Base-by-base conservation (phyloP, 2,329 filamentous ascomycete species). In the Talaromyces sp. region DNA sequence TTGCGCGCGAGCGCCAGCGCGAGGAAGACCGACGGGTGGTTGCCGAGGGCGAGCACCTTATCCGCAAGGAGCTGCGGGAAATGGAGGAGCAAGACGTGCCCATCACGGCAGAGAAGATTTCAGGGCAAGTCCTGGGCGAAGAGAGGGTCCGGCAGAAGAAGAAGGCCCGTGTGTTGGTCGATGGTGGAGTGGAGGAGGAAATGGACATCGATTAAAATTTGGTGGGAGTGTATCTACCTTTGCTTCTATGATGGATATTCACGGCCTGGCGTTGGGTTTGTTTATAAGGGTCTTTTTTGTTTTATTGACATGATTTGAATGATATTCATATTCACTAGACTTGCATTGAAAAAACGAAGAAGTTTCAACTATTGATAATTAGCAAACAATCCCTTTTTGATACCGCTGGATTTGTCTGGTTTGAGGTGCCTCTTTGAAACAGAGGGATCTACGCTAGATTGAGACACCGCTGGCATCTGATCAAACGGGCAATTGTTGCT, bases 1-100 rank as follows among this genome's bases (percentile, higher is more conserved):
- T 75, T 55, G 74, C 75, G 59, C 88, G 90, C 79, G 90, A 90
- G 77, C 85, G 88, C 73, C 88, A 95, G 81, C 82, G 91, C 66
- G 89, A 88, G 70, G 82, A 84, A 65, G 91, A 96, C 73, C 83
- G 91, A 76, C 95, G 93, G 82, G 84, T 98, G 67, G 93, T 99
- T 57, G 88, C 88, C 68, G 87, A 95, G 81, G 93, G 96, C 79
- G 88, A 92, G 81, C 95, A 99, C 80, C 84, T 99, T 76, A 85
- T 99, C 70, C 92, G 91, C 69, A 85, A 89, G 69, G 84, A 84
- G 68, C 79, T 85, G 71, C 79, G 84, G 72, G 81, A 82, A 68
- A 81, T 82, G 75, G 83, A 84, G 71, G 82, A 83, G 74, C 62
- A 70, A 33, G 44, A 61, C 22, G 52, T 63, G 27, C 70, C 72